phyloP scores from a whole-genome alignment of 164 flowering plant genomes.

The Houttuynia cordata region DNA sequence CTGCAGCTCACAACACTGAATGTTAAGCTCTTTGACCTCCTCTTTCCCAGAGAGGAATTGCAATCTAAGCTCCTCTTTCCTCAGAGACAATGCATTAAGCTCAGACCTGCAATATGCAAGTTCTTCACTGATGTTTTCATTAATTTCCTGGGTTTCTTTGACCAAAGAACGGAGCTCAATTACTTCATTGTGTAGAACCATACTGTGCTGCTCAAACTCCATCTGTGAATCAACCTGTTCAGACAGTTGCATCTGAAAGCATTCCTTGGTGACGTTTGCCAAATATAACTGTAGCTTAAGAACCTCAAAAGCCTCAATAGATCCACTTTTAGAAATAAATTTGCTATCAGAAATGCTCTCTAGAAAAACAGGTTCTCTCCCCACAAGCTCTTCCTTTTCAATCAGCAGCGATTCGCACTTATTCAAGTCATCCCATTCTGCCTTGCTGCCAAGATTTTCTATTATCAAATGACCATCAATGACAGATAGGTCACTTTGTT shows the following conservation, averaged over 20 bases:
- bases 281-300: constrained; percentile 51
- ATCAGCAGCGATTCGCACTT: background rate
- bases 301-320: constrained; percentile 25
- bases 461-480: background rate
- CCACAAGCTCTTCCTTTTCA: constrained; percentile 38
- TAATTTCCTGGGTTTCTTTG: constrained; percentile 29
- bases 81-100: constrained; percentile 26
- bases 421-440: background rate
- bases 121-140: constrained; percentile 36
- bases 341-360: constrained; percentile 9
- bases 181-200: constrained; percentile 32
- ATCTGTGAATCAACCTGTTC: constrained; percentile 36
- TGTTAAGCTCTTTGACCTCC: constrained; percentile 30
- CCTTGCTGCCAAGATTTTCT: constrained; percentile 10
- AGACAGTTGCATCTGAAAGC: constrained; percentile 19
- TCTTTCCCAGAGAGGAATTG: constrained; percentile 23
- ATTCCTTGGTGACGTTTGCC: constrained; percentile 38
- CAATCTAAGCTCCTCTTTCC: constrained; percentile 33
- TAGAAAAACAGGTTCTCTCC: constrained; percentile 17
- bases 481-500: constrained; percentile 6
- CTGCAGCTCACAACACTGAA: constrained; percentile 32
- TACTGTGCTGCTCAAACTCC: constrained; percentile 24
- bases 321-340: constrained; percentile 5
- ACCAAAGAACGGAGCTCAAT: constrained; percentile 31
- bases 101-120: constrained; percentile 42